Evolutionary conservation across 441 rosid species (phyloP).

Genomic region (Melastoma candidum): DNA sequence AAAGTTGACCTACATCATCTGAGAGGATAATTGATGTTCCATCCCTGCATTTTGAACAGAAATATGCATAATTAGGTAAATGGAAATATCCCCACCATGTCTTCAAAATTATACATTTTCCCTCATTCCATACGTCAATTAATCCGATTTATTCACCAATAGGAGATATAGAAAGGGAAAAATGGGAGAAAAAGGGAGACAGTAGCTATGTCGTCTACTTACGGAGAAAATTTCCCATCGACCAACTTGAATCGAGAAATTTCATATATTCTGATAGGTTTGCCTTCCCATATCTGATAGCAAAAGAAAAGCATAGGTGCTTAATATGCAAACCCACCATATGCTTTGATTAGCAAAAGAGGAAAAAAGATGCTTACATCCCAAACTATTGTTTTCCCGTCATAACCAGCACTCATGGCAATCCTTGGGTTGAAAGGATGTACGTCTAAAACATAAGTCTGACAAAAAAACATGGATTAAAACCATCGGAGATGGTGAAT

Average conservation of each 20-base stretch:
- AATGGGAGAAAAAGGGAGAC: no score
- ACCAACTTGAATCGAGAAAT: conserved; percentile 87
- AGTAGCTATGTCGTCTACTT: conserved; percentile 26
- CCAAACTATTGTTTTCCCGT: conserved; percentile 97
- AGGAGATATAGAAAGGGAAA: no score
- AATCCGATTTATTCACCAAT: no score
- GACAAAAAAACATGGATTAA: conserved; percentile 18
- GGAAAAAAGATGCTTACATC: conserved; percentile 72
- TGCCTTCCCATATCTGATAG: conserved; percentile 97
- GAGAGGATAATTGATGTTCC: conserved; percentile 14
- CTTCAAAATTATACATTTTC: no score
- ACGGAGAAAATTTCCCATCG: conserved; percentile 99
- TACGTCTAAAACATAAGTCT: conserved; percentile 98
- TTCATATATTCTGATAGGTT: conserved; percentile 77
- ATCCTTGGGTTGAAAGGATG: conserved; percentile 99
- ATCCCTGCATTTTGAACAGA: conserved; percentile 7
- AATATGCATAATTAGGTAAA: conserved; percentile 1
- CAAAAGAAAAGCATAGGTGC: conserved; percentile 15
- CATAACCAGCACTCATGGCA: conserved; percentile 99
- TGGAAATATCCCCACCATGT: background rate
- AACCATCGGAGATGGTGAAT: background rate
- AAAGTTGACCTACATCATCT: conserved; percentile 15
- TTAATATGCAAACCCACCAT: background rate
- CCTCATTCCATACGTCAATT: no score
- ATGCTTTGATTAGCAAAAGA: background rate